Evolutionary conservation across 2,329 filamentous ascomycete species (phyloP), one percentile per base, ranked within the genome.

Genomic region (Monilinia fructicola): DNA sequence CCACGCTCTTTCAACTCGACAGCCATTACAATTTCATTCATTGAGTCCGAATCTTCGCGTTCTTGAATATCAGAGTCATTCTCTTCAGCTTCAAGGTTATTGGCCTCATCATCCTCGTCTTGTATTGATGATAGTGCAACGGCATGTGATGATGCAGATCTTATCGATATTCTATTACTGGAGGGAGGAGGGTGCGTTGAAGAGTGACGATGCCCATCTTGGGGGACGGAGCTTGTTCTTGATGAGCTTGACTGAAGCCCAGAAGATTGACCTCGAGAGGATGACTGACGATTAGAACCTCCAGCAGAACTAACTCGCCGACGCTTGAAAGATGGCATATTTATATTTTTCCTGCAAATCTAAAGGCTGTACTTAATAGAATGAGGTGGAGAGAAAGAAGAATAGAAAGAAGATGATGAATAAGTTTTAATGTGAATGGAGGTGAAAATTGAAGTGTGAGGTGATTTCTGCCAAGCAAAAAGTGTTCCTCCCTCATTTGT

Each of bases 21-120:
- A 0, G 92, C 91, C 87, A 96, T 91, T 67, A 96, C 84, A 35
- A 92, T 79, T 74, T 95, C 91, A 66, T 85, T 84, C 48, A 87
- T 74, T 0, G 79, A 75, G 66, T 88, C 85, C 46, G 81, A 79
- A 46, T 81, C 77, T 60, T 78, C 77, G 7, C 74, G 73, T 40
- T 74, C 71, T 54, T 76, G 72, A 50, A 74, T 72, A 38, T 75
- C 74, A 21, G 12, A 76, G 59, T 77, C 76, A 42, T 73, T 73
- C 68, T 78, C 75, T 55, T 66, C 65, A 5, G 62, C 44, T 16
- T 65, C 61, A 14, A 63, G 52, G 48, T 46, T n/a, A n/a, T 65
- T 64, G 67, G 68, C 59, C 66, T 58, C 67, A 56, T 69, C 62
- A 64, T 65, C 59, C 66, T 58, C 66, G 55, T 69, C 62, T 65